A percentile compares a stretch with the other conserved stretches of the same genome.
Evolutionary conservation across 306 rosid genomes (phyloP).

Genomic region (Canavalia gladiata): DNA sequence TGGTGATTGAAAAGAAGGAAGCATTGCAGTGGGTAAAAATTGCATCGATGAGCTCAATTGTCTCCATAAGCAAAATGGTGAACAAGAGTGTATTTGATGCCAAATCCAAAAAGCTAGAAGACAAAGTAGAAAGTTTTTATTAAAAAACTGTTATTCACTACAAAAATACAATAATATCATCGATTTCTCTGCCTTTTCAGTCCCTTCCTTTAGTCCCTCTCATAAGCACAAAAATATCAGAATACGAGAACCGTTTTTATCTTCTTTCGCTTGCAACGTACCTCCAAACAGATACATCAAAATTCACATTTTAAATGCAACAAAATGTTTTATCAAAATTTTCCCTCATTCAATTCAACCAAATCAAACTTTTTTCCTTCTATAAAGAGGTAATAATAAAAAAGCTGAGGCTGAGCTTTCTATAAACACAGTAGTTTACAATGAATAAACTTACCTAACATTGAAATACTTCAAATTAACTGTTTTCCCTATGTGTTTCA

Average conservation of each 20-base stretch:
- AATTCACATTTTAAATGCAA: constrained; percentile 39
- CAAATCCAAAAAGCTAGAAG: constrained; percentile 66
- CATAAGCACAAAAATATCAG: constrained; percentile 50
- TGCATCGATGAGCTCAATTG: constrained; percentile 60
- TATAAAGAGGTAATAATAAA: constrained; percentile 43
- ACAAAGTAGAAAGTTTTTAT: constrained; percentile 54
- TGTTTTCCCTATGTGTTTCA: not conserved
- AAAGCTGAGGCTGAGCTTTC: constrained; percentile 3
- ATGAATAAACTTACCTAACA: constrained; percentile 49
- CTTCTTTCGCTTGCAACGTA: not conserved
- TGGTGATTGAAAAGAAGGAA: constrained; percentile 11
- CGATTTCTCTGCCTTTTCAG: constrained; percentile 55
- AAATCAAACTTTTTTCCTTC: constrained; percentile 28
- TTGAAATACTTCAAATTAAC: constrained; percentile 32
- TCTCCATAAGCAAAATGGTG: constrained; percentile 37
- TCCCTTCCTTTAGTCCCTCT: constrained; percentile 38
- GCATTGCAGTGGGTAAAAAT: constrained; percentile 3
- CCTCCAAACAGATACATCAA: constrained; percentile 29
- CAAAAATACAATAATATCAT: constrained; percentile 59
- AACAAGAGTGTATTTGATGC: constrained; percentile 58
- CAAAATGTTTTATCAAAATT: constrained; percentile 30
- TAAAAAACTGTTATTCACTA: constrained; percentile 59
- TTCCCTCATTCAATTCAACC: constrained; percentile 10
- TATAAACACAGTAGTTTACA: constrained; percentile 42
- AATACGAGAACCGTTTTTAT: constrained; percentile 51